Base-by-base conservation (phyloP, 176 grass and related monocot genomes). In the Bothriochloa decipiens region DNA sequence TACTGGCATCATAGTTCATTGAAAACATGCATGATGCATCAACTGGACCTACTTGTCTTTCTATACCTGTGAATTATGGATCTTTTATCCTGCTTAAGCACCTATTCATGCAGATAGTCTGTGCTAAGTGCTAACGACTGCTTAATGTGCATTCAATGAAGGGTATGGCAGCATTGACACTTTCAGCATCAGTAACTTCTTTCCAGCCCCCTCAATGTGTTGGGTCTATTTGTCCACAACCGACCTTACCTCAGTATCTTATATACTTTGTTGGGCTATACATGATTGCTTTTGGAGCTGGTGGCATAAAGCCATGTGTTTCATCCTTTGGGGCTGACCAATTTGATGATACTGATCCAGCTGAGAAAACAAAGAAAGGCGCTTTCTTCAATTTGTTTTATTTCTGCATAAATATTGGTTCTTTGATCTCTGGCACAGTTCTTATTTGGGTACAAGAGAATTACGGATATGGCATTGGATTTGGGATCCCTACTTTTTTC, bases 331-430 rank as follows among this genome's bases (percentile, higher is more conserved):
- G 92, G 61, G 89, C 89, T 28, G 92, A 94, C 75, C 92, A 94
- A 74, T 94, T 94, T 84, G 92, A 94, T 84, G 88, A 94, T 45
- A 94, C 78, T 22, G 92, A 94, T 88, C 79, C 87, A 40, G 32
- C 78, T 74, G 92, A 94, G 78, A 87, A 88, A 90, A 78, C 82
- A 65, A 91, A 86, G 80, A 94, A 94, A 78, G 92, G 92, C 11
- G 86, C 92, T 75, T 94, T 94, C 79, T 94, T 94, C 80, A 94
- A 92, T 83, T 94, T 89, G 87, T 94, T 94, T 80, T 98, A 90
- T 86, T 87, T 98, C 76, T 88, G 87, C 33, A 83, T 98, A 35
- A 95, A 95, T 75, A 91, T 95, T 53, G 91, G 85, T 20, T 74
- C 79, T 88, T 76, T 95, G 61, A 84, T 98, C 15, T 89, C 95